phyloP scores from a whole-genome alignment of 768 basidiomycete genomes.

The Mycena galopus region DNA sequence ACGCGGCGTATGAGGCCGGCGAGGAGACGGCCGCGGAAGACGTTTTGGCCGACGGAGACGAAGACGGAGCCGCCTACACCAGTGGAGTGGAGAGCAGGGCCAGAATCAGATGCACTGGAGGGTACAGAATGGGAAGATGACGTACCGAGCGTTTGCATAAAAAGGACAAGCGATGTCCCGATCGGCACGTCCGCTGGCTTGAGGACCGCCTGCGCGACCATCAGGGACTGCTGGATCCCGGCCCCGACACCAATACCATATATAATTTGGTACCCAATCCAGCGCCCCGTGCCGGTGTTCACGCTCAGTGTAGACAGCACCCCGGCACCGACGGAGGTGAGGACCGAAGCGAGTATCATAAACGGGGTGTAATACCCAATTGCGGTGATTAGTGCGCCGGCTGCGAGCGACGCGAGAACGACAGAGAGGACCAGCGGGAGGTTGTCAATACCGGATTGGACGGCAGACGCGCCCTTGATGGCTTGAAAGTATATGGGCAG shows the following conservation, averaged over 20 bases:
- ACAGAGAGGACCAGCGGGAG: conserved; percentile 53
- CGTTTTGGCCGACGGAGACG: conserved; percentile 37
- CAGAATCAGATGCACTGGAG: neutral
- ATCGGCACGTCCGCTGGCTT: conserved; percentile 29
- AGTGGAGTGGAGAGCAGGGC: neutral
- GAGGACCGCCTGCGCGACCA: conserved; percentile 36
- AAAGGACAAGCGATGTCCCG: conserved; percentile 35
- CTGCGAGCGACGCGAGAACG: conserved; percentile 54
- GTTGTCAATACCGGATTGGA: conserved; percentile 47
- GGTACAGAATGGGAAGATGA: neutral
- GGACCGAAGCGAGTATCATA: conserved; percentile 41
- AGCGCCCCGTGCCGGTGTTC: conserved; percentile 34
- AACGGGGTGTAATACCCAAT: conserved; percentile 53
- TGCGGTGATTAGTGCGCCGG: conserved; percentile 50
- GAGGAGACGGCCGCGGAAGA: conserved; percentile 33
- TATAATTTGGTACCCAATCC: conserved; percentile 41
- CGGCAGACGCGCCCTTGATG: conserved; percentile 51
- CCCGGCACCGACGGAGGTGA: conserved; percentile 51
- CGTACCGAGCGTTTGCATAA: conserved; percentile 32
- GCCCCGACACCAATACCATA: conserved; percentile 47
- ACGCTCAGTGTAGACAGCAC: conserved; percentile 48
- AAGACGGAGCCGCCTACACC: conserved; percentile 30
- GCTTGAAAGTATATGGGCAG: conserved; percentile 48
- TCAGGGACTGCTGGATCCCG: conserved; percentile 35
- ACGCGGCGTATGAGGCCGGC: conserved; percentile 12